phyloP scores from a whole-genome alignment of 2,329 filamentous ascomycete genomes.

The Aureobasidium lini region DNA sequence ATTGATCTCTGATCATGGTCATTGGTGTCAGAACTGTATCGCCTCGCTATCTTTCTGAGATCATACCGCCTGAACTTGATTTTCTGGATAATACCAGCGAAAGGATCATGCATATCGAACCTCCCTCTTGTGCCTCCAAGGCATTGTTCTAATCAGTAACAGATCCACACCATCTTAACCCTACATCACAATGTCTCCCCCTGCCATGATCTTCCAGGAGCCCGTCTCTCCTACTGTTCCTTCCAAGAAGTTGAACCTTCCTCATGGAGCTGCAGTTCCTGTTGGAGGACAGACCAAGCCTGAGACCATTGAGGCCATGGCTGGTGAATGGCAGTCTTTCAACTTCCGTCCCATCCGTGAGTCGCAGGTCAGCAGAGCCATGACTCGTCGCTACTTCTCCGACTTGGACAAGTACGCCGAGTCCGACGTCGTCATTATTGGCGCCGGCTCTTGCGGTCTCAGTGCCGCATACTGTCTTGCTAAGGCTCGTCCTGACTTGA shows the following conservation, averaged over 20 bases:
- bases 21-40: slow-evolving; percentile 8
- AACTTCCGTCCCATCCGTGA: slow-evolving; percentile 81
- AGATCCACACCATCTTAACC: slow-evolving; percentile 33
- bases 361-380: slow-evolving; percentile 84
- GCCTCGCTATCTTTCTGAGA: slow-evolving; percentile 56
- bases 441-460: slow-evolving; percentile 81
- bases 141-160: slow-evolving; percentile 29
- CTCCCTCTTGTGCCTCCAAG: slow-evolving; percentile 29
- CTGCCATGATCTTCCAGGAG: slow-evolving; percentile 55
- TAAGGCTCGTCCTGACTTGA: slow-evolving; percentile 76
- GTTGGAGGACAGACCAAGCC: slow-evolving; percentile 36
- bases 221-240: slow-evolving; percentile 31
- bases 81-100: slow-evolving; percentile 95
- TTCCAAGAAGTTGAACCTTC: slow-evolving; percentile 37
- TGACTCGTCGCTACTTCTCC: slow-evolving; percentile 87
- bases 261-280: slow-evolving; percentile 29
- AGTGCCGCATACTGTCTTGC: slow-evolving; percentile 78
- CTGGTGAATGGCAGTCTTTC: slow-evolving; percentile 74
- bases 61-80: slow-evolving; percentile 95
- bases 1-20: slow-evolving; percentile 13
- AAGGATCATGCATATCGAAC: slow-evolving; percentile 81
- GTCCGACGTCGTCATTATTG: slow-evolving; percentile 88
- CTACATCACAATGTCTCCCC: slow-evolving; percentile 60
- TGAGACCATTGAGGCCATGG: slow-evolving; percentile 57
- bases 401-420: slow-evolving; percentile 86